Percentiles rank a stretch among this genome's conserved stretches.
phyloP scores from a whole-genome alignment of 192 early-diverging fungal species.

The Gryganskiella cystojenkinii region DNA sequence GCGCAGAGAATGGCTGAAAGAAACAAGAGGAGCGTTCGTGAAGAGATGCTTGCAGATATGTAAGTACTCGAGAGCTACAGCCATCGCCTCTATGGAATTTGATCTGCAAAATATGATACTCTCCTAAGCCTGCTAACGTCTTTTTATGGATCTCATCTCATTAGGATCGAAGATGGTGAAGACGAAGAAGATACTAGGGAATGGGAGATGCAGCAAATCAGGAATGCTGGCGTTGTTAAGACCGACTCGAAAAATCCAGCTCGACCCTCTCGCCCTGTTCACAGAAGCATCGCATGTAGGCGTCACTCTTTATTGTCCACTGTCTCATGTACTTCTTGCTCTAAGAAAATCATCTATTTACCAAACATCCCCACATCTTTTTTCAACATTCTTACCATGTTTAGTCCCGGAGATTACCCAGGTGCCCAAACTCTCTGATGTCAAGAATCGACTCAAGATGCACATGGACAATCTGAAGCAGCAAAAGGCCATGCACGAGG shows the following conservation, averaged over 20 bases:
- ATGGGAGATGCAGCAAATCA: constrained; percentile 67
- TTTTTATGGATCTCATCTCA: no score
- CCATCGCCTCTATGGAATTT: no score
- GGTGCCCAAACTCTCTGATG: constrained; percentile 54
- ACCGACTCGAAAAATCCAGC: constrained; percentile 35
- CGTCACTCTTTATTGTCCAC: background rate
- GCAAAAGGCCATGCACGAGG: constrained; percentile 33
- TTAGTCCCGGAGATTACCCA: constrained; percentile 56
- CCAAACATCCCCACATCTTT: no score
- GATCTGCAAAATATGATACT: no score
- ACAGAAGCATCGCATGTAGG: constrained; percentile 32
- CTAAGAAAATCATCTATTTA: background rate
- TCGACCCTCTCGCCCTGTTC: constrained; percentile 17
- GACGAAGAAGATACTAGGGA: constrained; percentile 61
- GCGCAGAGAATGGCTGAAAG: constrained; percentile 55
- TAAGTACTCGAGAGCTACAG: constrained; percentile 21
- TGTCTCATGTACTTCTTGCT: no score
- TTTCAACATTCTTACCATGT: no score
- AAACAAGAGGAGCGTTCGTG: constrained; percentile 45
- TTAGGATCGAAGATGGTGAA: constrained; percentile 58
- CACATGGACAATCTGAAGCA: constrained; percentile 40
- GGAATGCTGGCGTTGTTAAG: constrained; percentile 56
- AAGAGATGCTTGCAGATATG: constrained; percentile 66
- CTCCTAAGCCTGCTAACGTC: no score
- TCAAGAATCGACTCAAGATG: constrained; percentile 38